Evolutionary conservation across 345 rosid species (phyloP), one percentile per base, ranked within the genome.

Genomic region (Streptanthus diversifolius): DNA sequence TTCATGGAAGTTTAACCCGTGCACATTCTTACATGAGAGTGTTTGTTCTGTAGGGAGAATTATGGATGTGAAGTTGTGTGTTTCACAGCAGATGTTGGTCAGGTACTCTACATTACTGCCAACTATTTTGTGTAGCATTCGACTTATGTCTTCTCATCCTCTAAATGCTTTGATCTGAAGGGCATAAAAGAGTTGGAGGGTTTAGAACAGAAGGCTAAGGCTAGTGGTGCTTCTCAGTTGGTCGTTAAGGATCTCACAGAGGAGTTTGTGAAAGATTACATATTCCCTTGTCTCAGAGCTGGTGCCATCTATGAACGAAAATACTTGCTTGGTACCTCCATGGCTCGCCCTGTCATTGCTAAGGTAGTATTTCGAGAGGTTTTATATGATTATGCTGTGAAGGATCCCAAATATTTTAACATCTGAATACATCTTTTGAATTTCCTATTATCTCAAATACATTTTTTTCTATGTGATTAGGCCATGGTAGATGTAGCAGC

Each of bases 51-150:
- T 78, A 95, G 97, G 82, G 97, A 91, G 82, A 95, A 90, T 61
- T 95, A 95, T 78, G 95, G 95, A n/a, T 95, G 98, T 66, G 98
- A 95, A 81, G 99, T 95, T 81, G 99, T 95, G 66, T 95, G 99
- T 85, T 95, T 95, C 82, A 95, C 99, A 6, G 98, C 96, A 0
- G 98, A 95, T 73, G 99, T 95, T 82, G 99, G 98, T 55, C 99
- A 95, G 83, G 99, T 91, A 87, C 68, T 80, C 60, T 41, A 65
- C 8, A 55, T 19, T 15, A 15, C 3, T n/a, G 43, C 9, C 33
- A 15, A 24, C 33, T 66, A 30, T 66, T 57, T 58, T 5, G 5
- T 55, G 21, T 37, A 45, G 15, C 43, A 10, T 57, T 47, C 14
- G 32, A 25, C 44, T 14, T 37, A 35, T 58, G 32, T 68, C 7